Conservation (phyloP, 2,329 filamentous ascomycete species). For the Fusarium brevicatenulatum region DNA sequence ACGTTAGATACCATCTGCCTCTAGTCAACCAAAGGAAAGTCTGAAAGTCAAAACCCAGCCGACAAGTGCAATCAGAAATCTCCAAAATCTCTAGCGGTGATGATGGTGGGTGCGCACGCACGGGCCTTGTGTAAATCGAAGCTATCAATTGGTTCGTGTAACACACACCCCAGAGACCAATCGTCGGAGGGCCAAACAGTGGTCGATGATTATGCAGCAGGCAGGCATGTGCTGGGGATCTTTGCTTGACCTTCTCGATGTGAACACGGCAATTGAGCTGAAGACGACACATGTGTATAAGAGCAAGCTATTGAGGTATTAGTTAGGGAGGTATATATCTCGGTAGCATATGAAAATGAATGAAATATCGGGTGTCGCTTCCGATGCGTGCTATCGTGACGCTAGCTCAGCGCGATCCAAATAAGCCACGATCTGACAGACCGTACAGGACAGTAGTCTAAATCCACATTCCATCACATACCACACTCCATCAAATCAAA, state of each 20-base stretch:
- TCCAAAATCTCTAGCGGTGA: slow-evolving; percentile 15
- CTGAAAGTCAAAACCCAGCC: background rate
- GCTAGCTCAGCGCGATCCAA: background rate
- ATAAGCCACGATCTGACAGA: background rate
- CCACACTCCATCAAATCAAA: background rate
- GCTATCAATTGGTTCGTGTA: background rate
- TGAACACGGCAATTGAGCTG: slow-evolving; percentile 8
- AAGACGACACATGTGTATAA: background rate
- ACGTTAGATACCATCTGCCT: background rate
- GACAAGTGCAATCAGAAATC: background rate
- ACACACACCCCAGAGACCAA: background rate
- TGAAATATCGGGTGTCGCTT: background rate
- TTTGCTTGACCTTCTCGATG: slow-evolving; percentile 1
- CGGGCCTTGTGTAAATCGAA: background rate
- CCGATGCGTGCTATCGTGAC: background rate
- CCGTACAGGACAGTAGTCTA: background rate
- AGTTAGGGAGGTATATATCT: background rate
- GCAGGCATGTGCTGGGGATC: slow-evolving; percentile 1
- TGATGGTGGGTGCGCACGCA: slow-evolving; percentile 32
- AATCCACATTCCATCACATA: background rate
- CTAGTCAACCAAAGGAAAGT: background rate
- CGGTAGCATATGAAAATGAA: slow-evolving; percentile 2
- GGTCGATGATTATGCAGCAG: background rate
- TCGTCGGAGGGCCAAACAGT: background rate
- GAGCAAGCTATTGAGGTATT: background rate